Evolutionary conservation across 169 alveolate genomes (phyloP), one percentile per base, ranked within the genome.

Genomic region (Cryptosporidium muris): DNA sequence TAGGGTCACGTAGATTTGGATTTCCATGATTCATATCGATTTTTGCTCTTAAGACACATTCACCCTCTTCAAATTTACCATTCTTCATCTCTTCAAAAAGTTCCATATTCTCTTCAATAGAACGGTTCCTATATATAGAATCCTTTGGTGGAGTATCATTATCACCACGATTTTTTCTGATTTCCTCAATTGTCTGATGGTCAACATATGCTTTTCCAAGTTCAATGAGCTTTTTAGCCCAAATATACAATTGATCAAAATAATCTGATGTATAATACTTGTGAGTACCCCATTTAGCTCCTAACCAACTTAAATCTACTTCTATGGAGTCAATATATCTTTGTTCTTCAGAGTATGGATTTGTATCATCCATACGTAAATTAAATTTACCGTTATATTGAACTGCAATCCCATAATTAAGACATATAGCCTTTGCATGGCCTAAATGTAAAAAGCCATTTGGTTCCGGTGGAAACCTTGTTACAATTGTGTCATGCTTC

Each of bases 401-500:
- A 80, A 89, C 82, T 1, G 99, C 98, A 34, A 96, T 89, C 34
- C 96, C 98, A 68, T 97, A 98, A 89, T 96, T 97, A 81, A 98
- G 94, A 81, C 99, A 94, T 89, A 98, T 97, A 47, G 99, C 96
- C 90, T 98, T 98, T 11, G 99, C 99, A 92, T 98, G 99, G 1
- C 99, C 99, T 49, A 98, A 92, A 85, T 98, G 99, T 45, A 98
- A 94, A 80, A 94, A 98, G n/a, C 99, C 99, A 91, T 98, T 98
- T 40, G 99, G 99, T 91, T 98, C 99, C n/a, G 99, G 99, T 6
- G 99, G 99, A 91, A 97, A 97, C 81, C 99, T 91, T 2, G 99
- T 97, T 16, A 96, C 90, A 2, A 97, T 90, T 65, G 56, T 51
- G 40, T 85, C 82, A 37, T 89, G 92, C 25, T 90, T 91, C n/a